Conservation (phyloP, 2,329 filamentous ascomycete genomes). For the Colletotrichum godetiae region DNA sequence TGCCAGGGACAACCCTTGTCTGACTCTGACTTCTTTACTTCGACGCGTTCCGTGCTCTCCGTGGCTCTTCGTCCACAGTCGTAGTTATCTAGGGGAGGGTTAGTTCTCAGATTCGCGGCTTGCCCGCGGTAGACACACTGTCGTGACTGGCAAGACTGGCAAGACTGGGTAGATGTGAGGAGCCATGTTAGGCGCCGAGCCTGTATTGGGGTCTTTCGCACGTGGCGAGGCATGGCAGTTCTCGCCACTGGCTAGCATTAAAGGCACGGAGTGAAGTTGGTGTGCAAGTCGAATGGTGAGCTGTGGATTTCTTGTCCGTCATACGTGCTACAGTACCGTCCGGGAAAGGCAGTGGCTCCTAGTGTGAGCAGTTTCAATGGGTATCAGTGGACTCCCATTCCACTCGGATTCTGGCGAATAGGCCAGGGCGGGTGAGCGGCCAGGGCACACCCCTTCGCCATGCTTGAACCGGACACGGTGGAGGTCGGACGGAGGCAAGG, state of each 20-base stretch:
- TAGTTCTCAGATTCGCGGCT: not conserved
- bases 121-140: not conserved
- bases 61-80: not conserved
- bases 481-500: not conserved
- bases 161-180: not conserved
- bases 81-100: not conserved
- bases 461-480: slow-evolving; percentile 1
- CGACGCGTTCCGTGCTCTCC: not conserved
- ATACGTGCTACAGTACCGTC: not conserved
- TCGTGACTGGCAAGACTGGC: not conserved
- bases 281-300: not conserved
- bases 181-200: not conserved
- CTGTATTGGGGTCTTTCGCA: not conserved
- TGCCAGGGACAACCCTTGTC: not conserved
- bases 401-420: slow-evolving; percentile 6
- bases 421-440: not conserved
- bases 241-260: not conserved
- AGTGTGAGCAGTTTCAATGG: not conserved
- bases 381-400: not conserved
- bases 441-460: not conserved
- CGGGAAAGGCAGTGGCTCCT: not conserved
- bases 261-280: not conserved
- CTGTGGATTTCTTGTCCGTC: not conserved
- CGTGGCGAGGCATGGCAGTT: not conserved
- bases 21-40: not conserved